Percentiles rank a stretch among this genome's conserved stretches.
phyloP scores from a whole-genome alignment of 805 yeast genomes.

The Suhomyces tanzawaensis region DNA sequence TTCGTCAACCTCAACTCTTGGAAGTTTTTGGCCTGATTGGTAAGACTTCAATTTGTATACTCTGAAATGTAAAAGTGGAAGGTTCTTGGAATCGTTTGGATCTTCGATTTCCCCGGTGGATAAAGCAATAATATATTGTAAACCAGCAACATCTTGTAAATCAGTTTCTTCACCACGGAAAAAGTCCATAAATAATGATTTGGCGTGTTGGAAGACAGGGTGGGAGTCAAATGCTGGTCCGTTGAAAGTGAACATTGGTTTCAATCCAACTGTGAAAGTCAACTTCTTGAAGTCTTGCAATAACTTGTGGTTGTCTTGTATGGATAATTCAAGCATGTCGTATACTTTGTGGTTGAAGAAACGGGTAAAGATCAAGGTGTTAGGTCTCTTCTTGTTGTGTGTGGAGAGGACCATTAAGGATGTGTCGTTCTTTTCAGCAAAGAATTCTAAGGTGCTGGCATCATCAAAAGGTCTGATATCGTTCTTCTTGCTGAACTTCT shows the following conservation, averaged over 20 bases:
- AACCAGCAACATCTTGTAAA: conserved; percentile 89
- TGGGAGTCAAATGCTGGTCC: conserved; percentile 89
- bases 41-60: conserved; percentile 83
- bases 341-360: conserved; percentile 87
- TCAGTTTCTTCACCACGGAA: conserved; percentile 81
- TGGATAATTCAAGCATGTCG: conserved; percentile 89
- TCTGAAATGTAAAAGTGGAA: conserved; percentile 85
- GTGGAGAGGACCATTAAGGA: conserved; percentile 79
- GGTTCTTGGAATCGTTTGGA: conserved; percentile 60
- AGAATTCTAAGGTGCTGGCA: conserved; percentile 77
- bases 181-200: conserved; percentile 86
- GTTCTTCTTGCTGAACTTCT: conserved; percentile 85
- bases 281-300: conserved; percentile 74
- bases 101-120: conserved; percentile 76
- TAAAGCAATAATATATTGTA: conserved; percentile 85
- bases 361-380: conserved; percentile 82
- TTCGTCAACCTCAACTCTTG: conserved; percentile 92
- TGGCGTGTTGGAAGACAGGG: conserved; percentile 80
- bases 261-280: conserved; percentile 84
- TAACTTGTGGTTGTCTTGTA: conserved; percentile 63
- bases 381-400: conserved; percentile 88
- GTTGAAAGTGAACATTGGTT: conserved; percentile 91
- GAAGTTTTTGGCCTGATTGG: conserved; percentile 82
- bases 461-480: conserved; percentile 94
- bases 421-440: conserved; percentile 90